These are phyloP conservation scores for Candida easanensis DNA, from an alignment of 805 yeast genomes.

Conservation along the genomic window DNA sequence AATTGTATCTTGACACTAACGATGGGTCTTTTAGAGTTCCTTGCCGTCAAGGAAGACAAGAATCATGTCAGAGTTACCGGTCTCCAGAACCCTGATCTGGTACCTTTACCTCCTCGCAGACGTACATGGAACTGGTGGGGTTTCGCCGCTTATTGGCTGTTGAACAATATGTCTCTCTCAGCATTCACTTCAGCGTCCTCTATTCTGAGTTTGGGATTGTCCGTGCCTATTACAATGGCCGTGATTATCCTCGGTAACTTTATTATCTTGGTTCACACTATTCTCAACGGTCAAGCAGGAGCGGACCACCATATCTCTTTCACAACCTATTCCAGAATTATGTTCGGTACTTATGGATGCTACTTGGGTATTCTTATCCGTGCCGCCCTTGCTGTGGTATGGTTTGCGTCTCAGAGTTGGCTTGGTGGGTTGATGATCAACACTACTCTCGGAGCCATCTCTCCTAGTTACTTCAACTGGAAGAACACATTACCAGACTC, in stretches of 20 bases:
- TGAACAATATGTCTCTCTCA: constrained; percentile 43
- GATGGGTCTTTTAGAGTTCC: background rate
- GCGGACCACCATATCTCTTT: constrained; percentile 49
- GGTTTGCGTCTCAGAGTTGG: constrained; percentile 14
- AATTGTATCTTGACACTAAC: too few relatives aligned
- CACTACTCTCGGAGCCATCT: constrained; percentile 3
- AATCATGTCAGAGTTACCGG: constrained; percentile 8
- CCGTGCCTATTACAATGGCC: constrained; percentile 44
- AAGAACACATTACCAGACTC: constrained; percentile 9
- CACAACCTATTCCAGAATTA: constrained; percentile 43
- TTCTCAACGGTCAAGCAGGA: constrained; percentile 50
- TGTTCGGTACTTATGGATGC: constrained; percentile 46
- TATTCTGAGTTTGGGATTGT: constrained; percentile 42
- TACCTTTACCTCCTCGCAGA: constrained; percentile 21
- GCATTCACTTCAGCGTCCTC: constrained; percentile 47
- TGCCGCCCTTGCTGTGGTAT: constrained; percentile 32
- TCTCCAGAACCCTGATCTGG: constrained; percentile 10
- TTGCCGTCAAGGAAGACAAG: constrained; percentile 8
- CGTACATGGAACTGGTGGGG: constrained; percentile 42
- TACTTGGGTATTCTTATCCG: constrained; percentile 40
- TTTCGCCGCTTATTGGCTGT: constrained; percentile 43
- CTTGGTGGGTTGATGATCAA: constrained; percentile 13
- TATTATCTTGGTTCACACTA: constrained; percentile 41
- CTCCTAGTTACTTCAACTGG: constrained; percentile 7
- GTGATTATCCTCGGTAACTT: constrained; percentile 43